These are phyloP conservation scores for Candida silvicultrix DNA, from an alignment of 805 yeast genomes.

Conservation along the genomic window DNA sequence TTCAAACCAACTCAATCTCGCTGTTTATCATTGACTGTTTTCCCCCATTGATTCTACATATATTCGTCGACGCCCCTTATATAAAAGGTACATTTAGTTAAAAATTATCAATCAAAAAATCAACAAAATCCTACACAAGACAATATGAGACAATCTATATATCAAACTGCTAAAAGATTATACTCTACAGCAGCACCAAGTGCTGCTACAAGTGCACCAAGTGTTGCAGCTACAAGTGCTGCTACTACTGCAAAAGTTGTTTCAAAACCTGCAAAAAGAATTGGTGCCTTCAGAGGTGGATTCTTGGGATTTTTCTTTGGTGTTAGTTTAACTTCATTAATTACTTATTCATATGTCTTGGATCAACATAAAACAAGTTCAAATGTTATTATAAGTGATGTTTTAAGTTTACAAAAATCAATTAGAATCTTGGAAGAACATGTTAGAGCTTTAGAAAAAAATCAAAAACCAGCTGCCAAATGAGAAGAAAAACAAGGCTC, in stretches of 20 bases:
- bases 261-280: conserved; percentile 15
- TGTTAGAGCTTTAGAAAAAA: conserved; percentile 53
- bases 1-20: too few relatives aligned
- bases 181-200: neutral
- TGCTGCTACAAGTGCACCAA: neutral
- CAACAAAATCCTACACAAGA: too few relatives aligned
- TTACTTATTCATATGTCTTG: conserved; percentile 69
- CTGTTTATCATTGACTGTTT: too few relatives aligned
- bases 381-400: conserved; percentile 68
- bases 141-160: neutral
- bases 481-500: too few relatives aligned
- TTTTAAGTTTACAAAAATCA: conserved; percentile 61
- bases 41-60: too few relatives aligned
- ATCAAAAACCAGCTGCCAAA: conserved; percentile 11
- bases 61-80: neutral
- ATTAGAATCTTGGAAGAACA: conserved; percentile 63
- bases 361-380: conserved; percentile 75
- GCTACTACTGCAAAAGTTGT: neutral
- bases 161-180: neutral
- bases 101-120: too few relatives aligned
- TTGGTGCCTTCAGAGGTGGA: conserved; percentile 39
- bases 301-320: conserved; percentile 78
- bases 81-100: too few relatives aligned
- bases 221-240: neutral
- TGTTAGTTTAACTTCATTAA: conserved; percentile 65